Evolutionary conservation across 176 grass and related monocot genomes (phyloP).

Genomic region (Metroxylon sagu): DNA sequence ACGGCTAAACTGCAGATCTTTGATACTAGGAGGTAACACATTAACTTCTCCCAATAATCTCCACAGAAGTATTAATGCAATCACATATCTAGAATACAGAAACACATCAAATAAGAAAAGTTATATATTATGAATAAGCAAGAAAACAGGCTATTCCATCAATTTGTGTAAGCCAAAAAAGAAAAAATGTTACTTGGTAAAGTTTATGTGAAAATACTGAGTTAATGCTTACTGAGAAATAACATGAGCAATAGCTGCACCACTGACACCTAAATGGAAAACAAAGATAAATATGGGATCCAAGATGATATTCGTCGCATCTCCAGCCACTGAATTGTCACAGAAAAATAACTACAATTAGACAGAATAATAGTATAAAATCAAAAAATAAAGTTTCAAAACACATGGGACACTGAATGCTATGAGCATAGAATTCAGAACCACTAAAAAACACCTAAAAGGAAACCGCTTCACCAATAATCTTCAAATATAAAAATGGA

Average conservation of each 20-base stretch:
- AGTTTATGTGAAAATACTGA: not conserved
- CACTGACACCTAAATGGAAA: slow-evolving; percentile 48
- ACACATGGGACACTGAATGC: too few species aligned
- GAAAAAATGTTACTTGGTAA: too few species aligned
- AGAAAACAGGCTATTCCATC: too few species aligned
- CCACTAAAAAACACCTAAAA: too few species aligned
- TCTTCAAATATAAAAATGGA: too few species aligned
- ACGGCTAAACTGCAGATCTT: slow-evolving; percentile 51
- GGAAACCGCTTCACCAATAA: too few species aligned
- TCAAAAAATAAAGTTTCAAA: too few species aligned
- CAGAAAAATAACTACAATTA: slow-evolving; percentile 3
- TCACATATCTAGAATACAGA: slow-evolving; percentile 46
- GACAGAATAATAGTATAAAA: too few species aligned
- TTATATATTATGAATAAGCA: too few species aligned
- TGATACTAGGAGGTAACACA: slow-evolving; percentile 48
- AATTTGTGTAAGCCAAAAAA: too few species aligned
- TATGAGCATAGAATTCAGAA: too few species aligned
- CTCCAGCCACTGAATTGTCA: slow-evolving; percentile 41
- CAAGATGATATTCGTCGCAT: slow-evolving; percentile 43
- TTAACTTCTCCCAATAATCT: slow-evolving; percentile 49
- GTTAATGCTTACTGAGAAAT: slow-evolving; percentile 53
- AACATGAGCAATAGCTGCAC: slow-evolving; percentile 60
- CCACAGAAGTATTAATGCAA: slow-evolving; percentile 64
- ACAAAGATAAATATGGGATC: slow-evolving; percentile 57
- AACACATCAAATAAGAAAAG: too few species aligned